phyloP scores from a whole-genome alignment of 1,284 basidiomycete genomes.

The Ustilago shanxiensis region DNA sequence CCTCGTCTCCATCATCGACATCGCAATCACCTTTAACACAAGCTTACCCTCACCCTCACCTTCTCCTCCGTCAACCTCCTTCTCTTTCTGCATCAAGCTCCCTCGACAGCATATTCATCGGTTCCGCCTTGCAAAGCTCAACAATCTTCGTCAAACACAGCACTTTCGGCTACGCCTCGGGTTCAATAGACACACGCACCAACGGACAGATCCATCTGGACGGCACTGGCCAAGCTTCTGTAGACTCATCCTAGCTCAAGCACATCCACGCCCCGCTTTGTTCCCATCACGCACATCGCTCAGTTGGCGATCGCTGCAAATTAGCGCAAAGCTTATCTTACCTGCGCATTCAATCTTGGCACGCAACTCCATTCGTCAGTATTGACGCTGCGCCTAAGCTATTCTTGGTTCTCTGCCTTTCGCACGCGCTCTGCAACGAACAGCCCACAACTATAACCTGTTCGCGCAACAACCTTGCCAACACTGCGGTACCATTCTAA shows the following conservation, averaged over 20 bases:
- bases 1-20: neutral
- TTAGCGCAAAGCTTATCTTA: slow-evolving; percentile 4
- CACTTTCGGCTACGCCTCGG: neutral
- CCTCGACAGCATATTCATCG: too few relatives aligned
- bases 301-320: slow-evolving; percentile 1
- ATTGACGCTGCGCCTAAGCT: slow-evolving; percentile 9
- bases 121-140: neutral
- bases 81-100: neutral
- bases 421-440: neutral
- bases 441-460: neutral
- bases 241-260: neutral
- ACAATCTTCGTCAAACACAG: neutral
- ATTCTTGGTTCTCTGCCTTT: neutral
- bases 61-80: slow-evolving; percentile 3
- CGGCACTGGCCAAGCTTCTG: neutral
- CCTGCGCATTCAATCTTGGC: slow-evolving; percentile 12
- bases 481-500: neutral
- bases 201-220: neutral
- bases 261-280: too few relatives aligned
- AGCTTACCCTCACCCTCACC: neutral
- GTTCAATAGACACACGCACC: neutral
- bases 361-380: neutral
- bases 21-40: neutral
- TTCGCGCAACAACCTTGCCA: slow-evolving; percentile 12
- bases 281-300: too few relatives aligned